Base-by-base conservation (phyloP, 2,329 filamentous ascomycete genomes). In the Colletotrichum tabaci region DNA sequence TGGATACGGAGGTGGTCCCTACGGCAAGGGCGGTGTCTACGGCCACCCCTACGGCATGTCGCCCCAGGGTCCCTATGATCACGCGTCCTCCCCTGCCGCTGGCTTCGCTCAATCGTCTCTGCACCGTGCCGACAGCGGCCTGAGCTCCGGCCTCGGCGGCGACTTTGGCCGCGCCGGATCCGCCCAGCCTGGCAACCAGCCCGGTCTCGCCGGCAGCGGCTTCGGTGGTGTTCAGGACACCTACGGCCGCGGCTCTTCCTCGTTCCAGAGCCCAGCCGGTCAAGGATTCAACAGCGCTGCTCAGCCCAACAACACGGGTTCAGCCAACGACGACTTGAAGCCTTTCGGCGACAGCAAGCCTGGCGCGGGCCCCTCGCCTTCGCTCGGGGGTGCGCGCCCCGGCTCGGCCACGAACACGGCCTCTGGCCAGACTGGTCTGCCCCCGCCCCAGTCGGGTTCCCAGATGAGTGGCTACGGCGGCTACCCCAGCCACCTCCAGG, bases 311-410 rank as follows among this genome's bases (percentile, higher is more conserved):
- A 80, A 77, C 55, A 81, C 82, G 47, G 81, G 82, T 8, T 80
- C 84, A 10, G 82, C 79, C 12, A 78, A 78, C 23, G 89, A 90
- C 72, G 89, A 90, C 40, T 77, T 90, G 79, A 90, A 90, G 84
- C 87, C 87, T 0, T 90, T 88, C 71, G 87, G 87, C 61, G 89
- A 90, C 23, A 78, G 83, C 75, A 90, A 90, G 84, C 77, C 83
- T 21, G 82, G 82, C 12, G 82, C 86, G 49, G 88, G 88, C 1
- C 88, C 88, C 13, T 90, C 87, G 71, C 88, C 89, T 53, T 88
- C 88, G 3, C 83, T 90, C 16, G 85, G 84, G 38, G 86, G 86
- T 55, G 86, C 87, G 30, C 87, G 89, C 18, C 89, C 89, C 8
- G 88, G 88, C 56, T 91, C 89, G 42, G 88, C 88, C 15, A 84